phyloP scores from a whole-genome alignment of 1,284 basidiomycete genomes.

The Cryptococcus sp. region DNA sequence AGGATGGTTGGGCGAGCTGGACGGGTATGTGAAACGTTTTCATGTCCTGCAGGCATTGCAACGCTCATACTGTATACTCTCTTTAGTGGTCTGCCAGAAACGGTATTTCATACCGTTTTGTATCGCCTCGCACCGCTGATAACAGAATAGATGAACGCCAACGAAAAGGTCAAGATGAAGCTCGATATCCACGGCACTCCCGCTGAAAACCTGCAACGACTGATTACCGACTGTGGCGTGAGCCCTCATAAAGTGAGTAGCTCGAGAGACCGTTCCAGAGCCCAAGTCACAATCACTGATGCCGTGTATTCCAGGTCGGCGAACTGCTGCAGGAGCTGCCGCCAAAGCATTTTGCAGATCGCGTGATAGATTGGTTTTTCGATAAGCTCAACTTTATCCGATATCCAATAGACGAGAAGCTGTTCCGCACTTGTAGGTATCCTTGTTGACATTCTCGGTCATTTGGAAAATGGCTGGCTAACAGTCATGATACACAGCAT shows the following conservation, averaged over 20 bases:
- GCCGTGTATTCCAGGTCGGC: conserved; percentile 57
- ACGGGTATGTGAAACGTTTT: conserved; percentile 35
- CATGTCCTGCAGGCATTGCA: neutral
- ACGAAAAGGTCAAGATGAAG: conserved; percentile 49
- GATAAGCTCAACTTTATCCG: conserved; percentile 85
- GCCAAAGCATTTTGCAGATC: conserved; percentile 69
- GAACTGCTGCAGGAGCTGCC: conserved; percentile 87
- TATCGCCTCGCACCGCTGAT: conserved; percentile 4
- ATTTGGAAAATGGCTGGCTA: neutral
- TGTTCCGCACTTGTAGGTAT: conserved; percentile 65
- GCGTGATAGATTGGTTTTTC: conserved; percentile 57
- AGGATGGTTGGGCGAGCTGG: conserved; percentile 47
- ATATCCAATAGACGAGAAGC: conserved; percentile 84
- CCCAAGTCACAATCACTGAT: conserved; percentile 3
- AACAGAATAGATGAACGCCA: conserved; percentile 39
- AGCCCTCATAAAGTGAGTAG: conserved; percentile 67
- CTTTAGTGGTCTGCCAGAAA: conserved; percentile 30
- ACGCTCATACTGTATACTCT: neutral
- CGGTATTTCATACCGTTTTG: conserved; percentile 13
- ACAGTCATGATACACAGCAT: conserved; percentile 53
- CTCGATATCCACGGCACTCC: conserved; percentile 51
- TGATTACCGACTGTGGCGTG: conserved; percentile 87
- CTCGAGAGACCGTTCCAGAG: neutral
- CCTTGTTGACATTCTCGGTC: neutral
- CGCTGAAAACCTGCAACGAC: conserved; percentile 59